Evolutionary conservation across 2,329 filamentous ascomycete species (phyloP).

Genomic region (Botrytis aclada): DNA sequence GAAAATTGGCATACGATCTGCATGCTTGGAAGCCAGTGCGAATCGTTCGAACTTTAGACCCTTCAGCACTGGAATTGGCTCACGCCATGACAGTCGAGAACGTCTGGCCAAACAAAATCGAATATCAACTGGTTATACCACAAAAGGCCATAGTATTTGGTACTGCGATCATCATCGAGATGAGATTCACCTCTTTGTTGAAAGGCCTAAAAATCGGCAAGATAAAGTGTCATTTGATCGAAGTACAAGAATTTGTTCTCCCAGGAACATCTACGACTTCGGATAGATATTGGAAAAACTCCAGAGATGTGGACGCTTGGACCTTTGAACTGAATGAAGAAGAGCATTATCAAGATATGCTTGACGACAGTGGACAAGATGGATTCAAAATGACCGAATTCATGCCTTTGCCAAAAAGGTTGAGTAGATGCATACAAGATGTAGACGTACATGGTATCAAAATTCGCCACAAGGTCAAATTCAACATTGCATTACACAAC

Average conservation of each 20-base stretch:
- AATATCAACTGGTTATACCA: slow-evolving; percentile 90
- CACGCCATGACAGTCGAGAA: slow-evolving; percentile 96
- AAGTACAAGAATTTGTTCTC: slow-evolving; percentile 67
- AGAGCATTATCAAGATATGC: slow-evolving; percentile 66
- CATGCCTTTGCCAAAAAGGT: slow-evolving; percentile 72
- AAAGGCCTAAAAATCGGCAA: slow-evolving; percentile 87
- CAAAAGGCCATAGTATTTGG: slow-evolving; percentile 95
- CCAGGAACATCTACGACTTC: slow-evolving; percentile 46
- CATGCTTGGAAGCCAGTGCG: slow-evolving; percentile 75
- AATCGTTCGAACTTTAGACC: slow-evolving; percentile 73
- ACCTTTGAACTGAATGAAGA: slow-evolving; percentile 53
- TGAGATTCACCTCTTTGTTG: slow-evolving; percentile 80
- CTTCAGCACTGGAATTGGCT: slow-evolving; percentile 71
- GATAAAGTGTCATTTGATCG: slow-evolving; percentile 75
- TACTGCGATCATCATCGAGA: slow-evolving; percentile 78
- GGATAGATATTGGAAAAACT: slow-evolving; percentile 58
- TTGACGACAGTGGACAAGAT: slow-evolving; percentile 65
- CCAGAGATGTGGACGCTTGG: slow-evolving; percentile 62
- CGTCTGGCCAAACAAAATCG: slow-evolving; percentile 95
- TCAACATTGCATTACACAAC: slow-evolving; percentile 88
- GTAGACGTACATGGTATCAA: slow-evolving; percentile 87
- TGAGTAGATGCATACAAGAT: slow-evolving; percentile 84
- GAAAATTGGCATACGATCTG: slow-evolving; percentile 85
- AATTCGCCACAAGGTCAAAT: slow-evolving; percentile 85
- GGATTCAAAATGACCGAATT: slow-evolving; percentile 61